A percentile compares a stretch with the other conserved stretches of the same genome.
These are phyloP conservation scores for Vigna hirtella DNA, from an alignment of 306 rosid genomes.

Conservation along the genomic window DNA sequence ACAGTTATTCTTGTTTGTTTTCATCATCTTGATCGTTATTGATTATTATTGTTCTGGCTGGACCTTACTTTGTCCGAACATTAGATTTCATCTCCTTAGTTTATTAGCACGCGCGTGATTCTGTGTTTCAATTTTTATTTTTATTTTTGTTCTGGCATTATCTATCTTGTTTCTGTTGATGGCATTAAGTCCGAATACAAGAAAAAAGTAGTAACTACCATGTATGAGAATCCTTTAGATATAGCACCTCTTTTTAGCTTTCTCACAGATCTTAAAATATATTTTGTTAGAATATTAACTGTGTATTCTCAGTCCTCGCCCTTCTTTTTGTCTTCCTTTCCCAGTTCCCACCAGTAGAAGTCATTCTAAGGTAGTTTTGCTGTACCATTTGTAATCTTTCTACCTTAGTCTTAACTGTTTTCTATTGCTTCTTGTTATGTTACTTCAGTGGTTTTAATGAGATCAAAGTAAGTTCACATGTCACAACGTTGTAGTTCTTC, in stretches of 20 bases:
- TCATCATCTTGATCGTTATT: background rate
- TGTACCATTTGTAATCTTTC: constrained; percentile 32
- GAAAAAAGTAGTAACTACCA: constrained; percentile 17
- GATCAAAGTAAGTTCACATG: background rate
- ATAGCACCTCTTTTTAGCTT: background rate
- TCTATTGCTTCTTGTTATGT: constrained; percentile 5
- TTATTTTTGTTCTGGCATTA: constrained; percentile 18
- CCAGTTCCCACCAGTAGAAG: background rate
- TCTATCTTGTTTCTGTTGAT: constrained; percentile 17
- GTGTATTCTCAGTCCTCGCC: background rate
- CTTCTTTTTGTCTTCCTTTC: constrained; percentile 5
- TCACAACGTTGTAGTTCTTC: background rate
- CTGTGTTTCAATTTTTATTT: background rate
- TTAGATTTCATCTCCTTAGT: background rate
- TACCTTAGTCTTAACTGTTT: background rate
- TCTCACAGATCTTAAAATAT: constrained; percentile 22
- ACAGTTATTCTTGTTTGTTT: background rate
- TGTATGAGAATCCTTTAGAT: background rate
- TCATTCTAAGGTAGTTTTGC: constrained; percentile 15
- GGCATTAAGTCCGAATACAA: background rate
- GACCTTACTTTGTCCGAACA: background rate
- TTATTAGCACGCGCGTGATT: background rate
- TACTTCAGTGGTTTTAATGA: background rate
- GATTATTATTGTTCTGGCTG: background rate
- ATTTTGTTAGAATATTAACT: constrained; percentile 6